Evolutionary conservation across 495 filamentous ascomycete species (phyloP).

Genomic region (Annulohypoxylon bovei): DNA sequence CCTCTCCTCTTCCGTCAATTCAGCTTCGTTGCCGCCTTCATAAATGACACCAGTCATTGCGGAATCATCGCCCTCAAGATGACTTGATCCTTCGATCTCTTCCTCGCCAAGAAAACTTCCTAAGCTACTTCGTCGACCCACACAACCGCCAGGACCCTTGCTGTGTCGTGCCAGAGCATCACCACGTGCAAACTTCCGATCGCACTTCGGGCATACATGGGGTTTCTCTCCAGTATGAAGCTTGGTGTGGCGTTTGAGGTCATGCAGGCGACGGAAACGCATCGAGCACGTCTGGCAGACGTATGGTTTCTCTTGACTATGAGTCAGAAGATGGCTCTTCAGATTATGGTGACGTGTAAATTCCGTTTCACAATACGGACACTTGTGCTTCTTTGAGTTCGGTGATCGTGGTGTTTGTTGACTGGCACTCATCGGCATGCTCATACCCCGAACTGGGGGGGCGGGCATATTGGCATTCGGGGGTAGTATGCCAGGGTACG

Average conservation of each 20-base stretch:
- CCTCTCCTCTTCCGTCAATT: constrained; percentile 62
- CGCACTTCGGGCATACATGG: constrained; percentile 93
- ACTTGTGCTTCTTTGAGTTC: constrained; percentile 87
- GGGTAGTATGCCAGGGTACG: constrained; percentile 56
- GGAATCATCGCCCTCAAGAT: constrained; percentile 72
- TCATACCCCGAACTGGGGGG: constrained; percentile 70
- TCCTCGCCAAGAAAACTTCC: constrained; percentile 86
- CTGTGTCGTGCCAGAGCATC: constrained; percentile 95
- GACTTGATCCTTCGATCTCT: constrained; percentile 64
- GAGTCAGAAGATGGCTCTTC: constrained; percentile 97
- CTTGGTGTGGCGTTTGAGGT: constrained; percentile 95
- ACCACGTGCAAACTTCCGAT: constrained; percentile 91
- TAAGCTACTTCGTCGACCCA: constrained; percentile 87
- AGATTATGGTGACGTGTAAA: constrained; percentile 98
- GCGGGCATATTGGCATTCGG: constrained; percentile 51
- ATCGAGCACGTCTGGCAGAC: constrained; percentile 88
- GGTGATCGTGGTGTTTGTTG: constrained; percentile 68
- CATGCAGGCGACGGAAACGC: constrained; percentile 90
- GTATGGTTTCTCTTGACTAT: constrained; percentile 98
- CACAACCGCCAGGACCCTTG: constrained; percentile 95
- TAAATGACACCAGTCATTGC: constrained; percentile 82
- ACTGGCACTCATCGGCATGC: constrained; percentile 74
- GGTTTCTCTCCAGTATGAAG: constrained; percentile 96
- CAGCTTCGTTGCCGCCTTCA: constrained; percentile 67
- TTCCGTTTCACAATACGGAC: constrained; percentile 93